phyloP scores from a whole-genome alignment of 768 basidiomycete genomes.

The Aureoboletus auriporus region DNA sequence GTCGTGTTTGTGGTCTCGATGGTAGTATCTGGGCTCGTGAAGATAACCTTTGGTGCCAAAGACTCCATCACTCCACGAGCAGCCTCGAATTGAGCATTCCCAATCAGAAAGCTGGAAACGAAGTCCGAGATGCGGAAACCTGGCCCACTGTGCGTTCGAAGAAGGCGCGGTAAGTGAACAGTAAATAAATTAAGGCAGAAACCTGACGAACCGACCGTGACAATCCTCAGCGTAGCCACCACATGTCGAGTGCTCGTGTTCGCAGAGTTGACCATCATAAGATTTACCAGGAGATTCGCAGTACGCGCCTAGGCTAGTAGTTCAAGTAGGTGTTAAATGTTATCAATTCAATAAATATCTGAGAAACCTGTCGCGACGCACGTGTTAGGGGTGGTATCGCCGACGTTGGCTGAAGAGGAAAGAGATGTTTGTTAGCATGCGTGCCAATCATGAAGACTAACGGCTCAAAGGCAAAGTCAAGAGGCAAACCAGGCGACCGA shows the following conservation, averaged over 20 bases:
- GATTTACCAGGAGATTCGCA: constrained; percentile 73
- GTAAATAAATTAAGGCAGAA: neutral
- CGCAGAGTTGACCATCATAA: constrained; percentile 64
- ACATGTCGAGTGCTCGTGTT: constrained; percentile 71
- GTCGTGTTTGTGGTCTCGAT: constrained; percentile 19
- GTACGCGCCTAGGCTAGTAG: constrained; percentile 56
- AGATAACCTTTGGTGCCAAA: constrained; percentile 7
- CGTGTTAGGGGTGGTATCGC: constrained; percentile 80
- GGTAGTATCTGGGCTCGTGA: constrained; percentile 13
- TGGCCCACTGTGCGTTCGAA: constrained; percentile 49
- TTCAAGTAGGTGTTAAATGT: neutral
- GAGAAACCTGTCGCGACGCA: constrained; percentile 32
- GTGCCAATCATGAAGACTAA: neutral
- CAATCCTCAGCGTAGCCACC: constrained; percentile 65
- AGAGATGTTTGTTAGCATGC: neutral
- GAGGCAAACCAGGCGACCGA: neutral
- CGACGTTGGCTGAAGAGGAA: constrained; percentile 61
- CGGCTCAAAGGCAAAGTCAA: neutral
- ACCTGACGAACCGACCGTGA: constrained; percentile 54
- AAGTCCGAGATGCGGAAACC: constrained; percentile 75
- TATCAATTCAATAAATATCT: neutral
- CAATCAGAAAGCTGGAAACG: constrained; percentile 71
- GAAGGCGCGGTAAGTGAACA: neutral
- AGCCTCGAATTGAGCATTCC: constrained; percentile 62
- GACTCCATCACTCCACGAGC: constrained; percentile 60